Conservation (phyloP, 2,329 filamentous ascomycete species). For the Karstenula rhodostoma region DNA sequence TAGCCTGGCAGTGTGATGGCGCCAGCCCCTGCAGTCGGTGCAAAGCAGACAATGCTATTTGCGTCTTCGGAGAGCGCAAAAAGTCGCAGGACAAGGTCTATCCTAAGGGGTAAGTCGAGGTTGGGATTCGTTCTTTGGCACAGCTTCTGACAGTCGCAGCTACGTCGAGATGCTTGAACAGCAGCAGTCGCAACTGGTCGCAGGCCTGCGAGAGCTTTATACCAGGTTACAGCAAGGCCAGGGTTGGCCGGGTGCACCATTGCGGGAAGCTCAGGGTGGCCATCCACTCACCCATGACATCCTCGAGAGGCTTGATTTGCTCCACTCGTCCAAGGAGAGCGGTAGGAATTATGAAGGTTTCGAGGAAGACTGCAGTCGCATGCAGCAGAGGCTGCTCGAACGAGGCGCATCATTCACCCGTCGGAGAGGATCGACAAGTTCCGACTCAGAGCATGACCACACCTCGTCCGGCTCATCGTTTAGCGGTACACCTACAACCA, state of each 20-base stretch:
- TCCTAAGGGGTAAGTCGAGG: conserved; percentile 67
- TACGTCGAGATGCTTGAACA: conserved; percentile 74
- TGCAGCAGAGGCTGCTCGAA: conserved; percentile 64
- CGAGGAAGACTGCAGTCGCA: conserved; percentile 64
- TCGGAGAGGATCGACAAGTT: conserved; percentile 64
- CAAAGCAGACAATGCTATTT: conserved; percentile 70
- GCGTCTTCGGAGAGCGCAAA: conserved; percentile 71
- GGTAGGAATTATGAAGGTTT: conserved; percentile 58
- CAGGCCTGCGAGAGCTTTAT: conserved; percentile 69
- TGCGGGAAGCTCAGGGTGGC: conserved; percentile 61
- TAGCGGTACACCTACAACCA: conserved; percentile 48
- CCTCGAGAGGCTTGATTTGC: conserved; percentile 64
- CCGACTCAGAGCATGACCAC: conserved; percentile 64
- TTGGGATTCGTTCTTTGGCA: neutral
- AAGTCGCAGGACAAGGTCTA: conserved; percentile 73
- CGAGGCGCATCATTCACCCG: conserved; percentile 61
- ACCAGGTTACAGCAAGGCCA: conserved; percentile 60
- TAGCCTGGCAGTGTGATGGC: conserved; percentile 64
- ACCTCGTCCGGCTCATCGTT: conserved; percentile 47
- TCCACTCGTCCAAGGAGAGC: conserved; percentile 61
- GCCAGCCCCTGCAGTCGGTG: conserved; percentile 68
- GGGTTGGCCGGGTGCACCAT: conserved; percentile 63
- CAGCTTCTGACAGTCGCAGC: conserved; percentile 45
- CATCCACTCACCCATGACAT: conserved; percentile 71
- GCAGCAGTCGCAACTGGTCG: conserved; percentile 69